Evolutionary conservation across 148 eudicot species (phyloP), one percentile per base, ranked within the genome.

Genomic region (Persicaria maculosa): DNA sequence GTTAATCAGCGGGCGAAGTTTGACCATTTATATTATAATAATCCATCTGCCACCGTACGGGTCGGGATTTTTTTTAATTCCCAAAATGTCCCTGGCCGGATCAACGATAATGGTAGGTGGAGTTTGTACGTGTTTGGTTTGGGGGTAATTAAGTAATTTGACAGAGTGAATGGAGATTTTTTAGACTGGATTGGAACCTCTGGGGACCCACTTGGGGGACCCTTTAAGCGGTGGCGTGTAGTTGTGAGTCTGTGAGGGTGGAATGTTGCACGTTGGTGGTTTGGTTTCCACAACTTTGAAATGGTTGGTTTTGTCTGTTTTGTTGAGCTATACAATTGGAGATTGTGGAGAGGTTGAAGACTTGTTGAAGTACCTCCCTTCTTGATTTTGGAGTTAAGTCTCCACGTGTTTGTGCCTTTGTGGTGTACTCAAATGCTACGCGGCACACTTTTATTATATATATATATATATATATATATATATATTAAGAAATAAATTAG

Each of bases 231-330:
- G 67, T 59, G 67, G 43, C 19, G 70, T 36, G 17, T 31, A 31
- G 0, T 65, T 11, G 40, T 31, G 40, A 31, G n/a, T 10, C 3
- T 59, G 2, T 59, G 68, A 31, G 44, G 25, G 10, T 8, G 44
- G 68, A 62, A 62, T 0, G 43, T 12, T 65, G 47, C 45, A 65
- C 70, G 70, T 65, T 65, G 70, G 19, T 65, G 45, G 16, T 65
- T 17, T 40, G 47, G 44, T 14, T 1, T 17, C 70, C 70, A 65
- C 70, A 43, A 65, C 43, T 65, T 59, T 14, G 11, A 12, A 19
- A 6, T 19, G 62, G 58, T 54, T 19, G 62, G 58, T 54, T 31
- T 31, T 31, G 40, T 31, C 40, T 31, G 2, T 31, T 31, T 31
- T 31, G 2, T 2, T 31, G 40, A 31, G 40, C 40, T 0, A 25